Conservation (phyloP, 768 basidiomycete species). For the Galerina sulciceps region DNA sequence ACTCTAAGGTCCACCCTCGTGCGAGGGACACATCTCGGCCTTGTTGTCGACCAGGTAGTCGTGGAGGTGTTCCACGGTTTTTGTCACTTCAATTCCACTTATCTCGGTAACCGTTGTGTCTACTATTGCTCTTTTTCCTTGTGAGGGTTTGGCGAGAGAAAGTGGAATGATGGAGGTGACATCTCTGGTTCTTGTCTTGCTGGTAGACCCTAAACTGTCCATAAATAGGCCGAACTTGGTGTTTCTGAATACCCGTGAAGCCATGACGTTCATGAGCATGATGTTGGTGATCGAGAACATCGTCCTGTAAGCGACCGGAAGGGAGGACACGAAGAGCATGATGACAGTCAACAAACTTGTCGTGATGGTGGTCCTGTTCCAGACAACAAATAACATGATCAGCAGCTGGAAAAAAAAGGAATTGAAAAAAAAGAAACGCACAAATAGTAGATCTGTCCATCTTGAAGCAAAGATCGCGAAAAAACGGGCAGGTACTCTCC, state of each 20-base stretch:
- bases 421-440: too few relatives aligned
- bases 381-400: too few relatives aligned
- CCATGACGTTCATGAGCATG: constrained; percentile 21
- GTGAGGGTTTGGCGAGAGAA: not conserved
- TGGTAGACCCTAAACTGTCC: constrained; percentile 32
- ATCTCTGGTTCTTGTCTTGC: not conserved
- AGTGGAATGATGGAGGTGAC: constrained; percentile 6
- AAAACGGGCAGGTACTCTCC: constrained; percentile 28
- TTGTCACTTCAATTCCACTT: constrained; percentile 11
- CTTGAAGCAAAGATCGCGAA: constrained; percentile 27
- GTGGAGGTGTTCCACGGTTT: constrained; percentile 8
- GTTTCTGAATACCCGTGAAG: constrained; percentile 18
- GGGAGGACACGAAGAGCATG: constrained; percentile 10
- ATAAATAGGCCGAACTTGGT: constrained; percentile 12
- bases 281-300: constrained; percentile 15
- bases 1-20: not conserved
- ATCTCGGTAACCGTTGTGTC: not conserved
- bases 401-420: not conserved
- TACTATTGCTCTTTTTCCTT: not conserved
- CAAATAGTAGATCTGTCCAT: constrained; percentile 36
- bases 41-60: constrained; percentile 1
- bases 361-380: constrained; percentile 14
- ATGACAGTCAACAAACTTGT: constrained; percentile 13
- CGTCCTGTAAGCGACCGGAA: constrained; percentile 11
- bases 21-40: not conserved